Conservation (phyloP, 2,329 filamentous ascomycete genomes). For the Orbilia brochopaga region DNA sequence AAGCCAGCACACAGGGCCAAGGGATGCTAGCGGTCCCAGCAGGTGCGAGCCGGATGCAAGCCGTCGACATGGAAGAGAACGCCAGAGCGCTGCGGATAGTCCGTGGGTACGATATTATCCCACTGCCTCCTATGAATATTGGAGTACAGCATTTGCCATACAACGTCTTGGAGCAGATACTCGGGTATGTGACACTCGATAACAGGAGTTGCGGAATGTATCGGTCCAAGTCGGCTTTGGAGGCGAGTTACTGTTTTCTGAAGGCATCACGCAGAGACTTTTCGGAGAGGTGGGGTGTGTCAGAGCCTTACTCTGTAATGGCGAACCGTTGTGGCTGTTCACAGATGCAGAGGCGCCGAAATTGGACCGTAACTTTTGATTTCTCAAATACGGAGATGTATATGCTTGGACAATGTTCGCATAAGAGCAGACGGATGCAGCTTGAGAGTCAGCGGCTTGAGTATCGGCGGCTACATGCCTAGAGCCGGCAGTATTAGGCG, state of each 20-base stretch:
- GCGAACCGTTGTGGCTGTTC: neutral
- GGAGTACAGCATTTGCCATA: constrained; percentile 24
- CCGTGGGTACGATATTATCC: constrained; percentile 12
- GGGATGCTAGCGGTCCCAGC: neutral
- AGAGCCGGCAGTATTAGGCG: too few species aligned
- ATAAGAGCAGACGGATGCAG: constrained; percentile 12
- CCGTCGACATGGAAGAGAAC: constrained; percentile 4
- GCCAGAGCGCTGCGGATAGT: constrained; percentile 16
- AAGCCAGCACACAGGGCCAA: neutral
- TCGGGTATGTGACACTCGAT: constrained; percentile 4
- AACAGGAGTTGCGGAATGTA: neutral
- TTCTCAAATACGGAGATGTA: constrained; percentile 8
- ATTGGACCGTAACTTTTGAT: too few species aligned
- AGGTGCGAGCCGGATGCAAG: constrained; percentile 8
- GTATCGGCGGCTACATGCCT: neutral
- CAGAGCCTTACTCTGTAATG: constrained; percentile 23
- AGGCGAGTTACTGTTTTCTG: constrained; percentile 25
- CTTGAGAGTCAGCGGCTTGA: neutral
- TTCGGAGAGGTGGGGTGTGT: neutral
- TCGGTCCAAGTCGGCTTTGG: constrained; percentile 4
- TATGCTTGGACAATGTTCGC: constrained; percentile 9
- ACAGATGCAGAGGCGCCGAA: too few species aligned
- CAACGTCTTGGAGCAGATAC: constrained; percentile 13
- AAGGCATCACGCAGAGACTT: neutral
- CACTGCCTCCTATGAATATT: neutral